Percentiles rank a stretch among this genome's conserved stretches.
Conservation (phyloP, 2,329 filamentous ascomycete genomes). For the Dendrostoma leiphaemia region DNA sequence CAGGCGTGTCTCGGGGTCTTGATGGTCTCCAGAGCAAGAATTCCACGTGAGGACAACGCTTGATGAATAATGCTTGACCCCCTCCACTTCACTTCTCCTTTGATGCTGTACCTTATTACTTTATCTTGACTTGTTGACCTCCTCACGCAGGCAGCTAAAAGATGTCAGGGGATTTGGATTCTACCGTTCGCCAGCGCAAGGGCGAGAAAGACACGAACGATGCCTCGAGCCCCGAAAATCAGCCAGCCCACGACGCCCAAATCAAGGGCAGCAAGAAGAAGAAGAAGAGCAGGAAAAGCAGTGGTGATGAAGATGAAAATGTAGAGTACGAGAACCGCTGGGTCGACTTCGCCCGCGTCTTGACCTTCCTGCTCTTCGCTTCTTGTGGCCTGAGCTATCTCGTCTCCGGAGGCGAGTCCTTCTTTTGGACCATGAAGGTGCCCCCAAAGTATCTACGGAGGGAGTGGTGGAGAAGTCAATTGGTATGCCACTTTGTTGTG, state of each 20-base stretch:
- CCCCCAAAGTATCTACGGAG: slow-evolving; percentile 60
- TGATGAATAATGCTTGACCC: no score
- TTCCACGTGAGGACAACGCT: no score
- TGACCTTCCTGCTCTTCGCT: slow-evolving; percentile 64
- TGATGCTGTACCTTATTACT: no score
- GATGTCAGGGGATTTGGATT: slow-evolving; percentile 13
- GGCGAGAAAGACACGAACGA: background rate
- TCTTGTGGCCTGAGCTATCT: slow-evolving; percentile 74
- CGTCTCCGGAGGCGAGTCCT: slow-evolving; percentile 66
- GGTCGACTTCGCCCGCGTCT: slow-evolving; percentile 68
- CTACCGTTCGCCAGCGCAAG: slow-evolving; percentile 18
- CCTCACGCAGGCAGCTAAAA: background rate
- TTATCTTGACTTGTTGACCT: no score
- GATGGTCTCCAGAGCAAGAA: no score
- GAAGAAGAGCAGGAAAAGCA: slow-evolving; percentile 31
- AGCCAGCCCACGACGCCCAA: background rate
- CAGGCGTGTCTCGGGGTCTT: no score
- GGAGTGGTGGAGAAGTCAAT: slow-evolving; percentile 56
- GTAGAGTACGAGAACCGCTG: slow-evolving; percentile 49
- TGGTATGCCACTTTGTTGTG: slow-evolving; percentile 44
- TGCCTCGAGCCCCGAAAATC: background rate
- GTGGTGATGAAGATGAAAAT: slow-evolving; percentile 71
- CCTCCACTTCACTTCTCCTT: no score
- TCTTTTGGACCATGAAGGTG: slow-evolving; percentile 65
- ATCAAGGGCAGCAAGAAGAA: slow-evolving; percentile 24